Conservation (phyloP, 805 yeast species). For the Blastobotrys parvus region DNA sequence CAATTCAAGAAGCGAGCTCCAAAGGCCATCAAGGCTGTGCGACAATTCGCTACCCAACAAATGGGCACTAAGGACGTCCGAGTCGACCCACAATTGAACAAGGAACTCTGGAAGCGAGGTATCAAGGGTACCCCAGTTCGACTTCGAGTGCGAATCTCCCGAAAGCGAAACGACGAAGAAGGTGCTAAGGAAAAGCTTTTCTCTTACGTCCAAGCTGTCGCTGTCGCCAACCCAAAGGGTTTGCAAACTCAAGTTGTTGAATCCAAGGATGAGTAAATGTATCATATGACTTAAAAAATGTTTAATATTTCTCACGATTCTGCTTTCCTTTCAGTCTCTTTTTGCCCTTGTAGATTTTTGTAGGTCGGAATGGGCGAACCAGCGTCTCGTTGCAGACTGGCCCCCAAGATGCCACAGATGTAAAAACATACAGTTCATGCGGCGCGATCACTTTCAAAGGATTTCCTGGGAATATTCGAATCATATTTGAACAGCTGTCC, state of each 20-base stretch:
- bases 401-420: no score
- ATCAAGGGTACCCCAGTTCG: constrained; percentile 98
- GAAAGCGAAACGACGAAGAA: constrained; percentile 99
- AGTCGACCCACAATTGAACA: constrained; percentile 97
- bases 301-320: neutral
- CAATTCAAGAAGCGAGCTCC: constrained; percentile 99
- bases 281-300: constrained; percentile 1
- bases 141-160: constrained; percentile 96
- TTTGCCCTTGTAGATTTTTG: no score
- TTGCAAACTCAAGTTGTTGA: constrained; percentile 96
- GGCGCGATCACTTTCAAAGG: no score
- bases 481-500: no score
- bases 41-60: constrained; percentile 96
- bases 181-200: constrained; percentile 96
- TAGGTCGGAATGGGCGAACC: no score
- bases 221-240: constrained; percentile 93
- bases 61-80: constrained; percentile 99
- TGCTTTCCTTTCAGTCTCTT: no score
- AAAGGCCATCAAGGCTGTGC: constrained; percentile 98
- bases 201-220: constrained; percentile 96
- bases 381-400: no score
- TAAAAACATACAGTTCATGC: no score
- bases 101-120: constrained; percentile 99
- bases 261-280: constrained; percentile 47
- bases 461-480: no score